These are phyloP conservation scores for Eimeria zaria DNA, from an alignment of 169 alveolate species.

Conservation along the genomic window DNA sequence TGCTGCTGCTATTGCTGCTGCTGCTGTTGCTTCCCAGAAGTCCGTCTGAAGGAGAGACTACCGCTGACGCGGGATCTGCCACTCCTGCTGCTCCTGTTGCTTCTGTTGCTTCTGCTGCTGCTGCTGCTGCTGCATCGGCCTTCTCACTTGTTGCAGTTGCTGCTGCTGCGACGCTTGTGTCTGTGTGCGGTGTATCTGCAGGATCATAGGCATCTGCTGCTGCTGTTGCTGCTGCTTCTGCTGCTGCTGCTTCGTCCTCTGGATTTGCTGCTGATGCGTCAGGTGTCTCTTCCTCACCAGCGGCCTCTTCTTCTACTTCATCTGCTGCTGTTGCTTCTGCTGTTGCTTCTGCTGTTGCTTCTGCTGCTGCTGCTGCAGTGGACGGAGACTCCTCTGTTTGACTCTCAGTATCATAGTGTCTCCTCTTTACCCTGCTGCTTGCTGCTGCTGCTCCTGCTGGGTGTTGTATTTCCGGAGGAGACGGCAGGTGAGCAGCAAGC, in stretches of 20 bases:
- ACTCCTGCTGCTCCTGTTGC: background rate
- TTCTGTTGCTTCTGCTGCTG: background rate
- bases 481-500: constrained; percentile 15
- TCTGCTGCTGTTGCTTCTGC: background rate
- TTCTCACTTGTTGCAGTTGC: background rate
- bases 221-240: no score
- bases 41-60: background rate
- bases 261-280: constrained; percentile 30
- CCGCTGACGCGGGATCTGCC: background rate
- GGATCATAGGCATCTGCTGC: background rate
- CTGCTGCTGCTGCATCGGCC: background rate
- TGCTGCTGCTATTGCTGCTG: constrained; percentile 11
- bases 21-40: constrained; percentile 13
- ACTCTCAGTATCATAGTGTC: background rate
- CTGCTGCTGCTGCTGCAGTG: background rate
- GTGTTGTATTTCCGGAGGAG: background rate
- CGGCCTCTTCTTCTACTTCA: background rate
- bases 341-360: background rate
- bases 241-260: constrained; percentile 40
- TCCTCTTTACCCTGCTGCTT: background rate
- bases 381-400: background rate
- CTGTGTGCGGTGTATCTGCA: background rate
- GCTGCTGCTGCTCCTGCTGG: constrained; percentile 53
- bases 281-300: background rate
- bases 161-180: background rate